Evolutionary conservation across 176 grass and related monocot species (phyloP).

Genomic region (Alloteropsis semialata): DNA sequence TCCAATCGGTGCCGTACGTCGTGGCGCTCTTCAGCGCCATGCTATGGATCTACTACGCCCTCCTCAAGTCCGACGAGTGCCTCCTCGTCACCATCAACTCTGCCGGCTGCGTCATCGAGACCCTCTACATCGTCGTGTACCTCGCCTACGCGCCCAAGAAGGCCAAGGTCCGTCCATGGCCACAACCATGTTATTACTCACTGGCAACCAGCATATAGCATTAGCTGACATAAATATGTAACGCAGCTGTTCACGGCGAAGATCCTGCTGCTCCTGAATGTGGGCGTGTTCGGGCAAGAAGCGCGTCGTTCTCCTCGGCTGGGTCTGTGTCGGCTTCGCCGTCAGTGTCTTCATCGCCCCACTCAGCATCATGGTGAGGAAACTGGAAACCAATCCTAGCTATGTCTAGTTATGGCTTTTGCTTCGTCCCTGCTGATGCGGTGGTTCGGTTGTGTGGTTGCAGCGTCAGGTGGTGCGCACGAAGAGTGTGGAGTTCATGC

Average conservation of each 20-base stretch:
- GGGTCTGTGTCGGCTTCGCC: conserved; percentile 85
- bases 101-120: conserved; percentile 79
- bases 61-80: conserved; percentile 52
- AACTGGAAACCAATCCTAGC: too few relatives aligned
- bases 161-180: conserved; percentile 33
- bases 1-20: conserved; percentile 87
- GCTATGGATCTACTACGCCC: conserved; percentile 92
- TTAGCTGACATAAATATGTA: too few relatives aligned
- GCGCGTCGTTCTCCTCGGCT: conserved; percentile 52
- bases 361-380: conserved; percentile 74
- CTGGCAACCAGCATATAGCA: too few relatives aligned
- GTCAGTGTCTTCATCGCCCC: conserved; percentile 81
- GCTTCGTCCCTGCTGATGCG: too few relatives aligned
- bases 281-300: conserved; percentile 45
- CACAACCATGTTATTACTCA: too few relatives aligned
- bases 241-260: conserved; percentile 60
- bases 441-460: too few relatives aligned
- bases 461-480: conserved; percentile 79
- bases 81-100: conserved; percentile 81
- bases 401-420: too few relatives aligned
- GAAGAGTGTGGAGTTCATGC: conserved; percentile 87
- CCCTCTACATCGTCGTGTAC: conserved; percentile 66
- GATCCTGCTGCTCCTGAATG: conserved; percentile 64
- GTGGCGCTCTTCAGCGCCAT: conserved; percentile 83
- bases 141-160: conserved; percentile 62